Percentiles rank a stretch among this genome's conserved stretches.
phyloP scores from a whole-genome alignment of 2,329 filamentous ascomycete species.

The Xylaria sp. region DNA sequence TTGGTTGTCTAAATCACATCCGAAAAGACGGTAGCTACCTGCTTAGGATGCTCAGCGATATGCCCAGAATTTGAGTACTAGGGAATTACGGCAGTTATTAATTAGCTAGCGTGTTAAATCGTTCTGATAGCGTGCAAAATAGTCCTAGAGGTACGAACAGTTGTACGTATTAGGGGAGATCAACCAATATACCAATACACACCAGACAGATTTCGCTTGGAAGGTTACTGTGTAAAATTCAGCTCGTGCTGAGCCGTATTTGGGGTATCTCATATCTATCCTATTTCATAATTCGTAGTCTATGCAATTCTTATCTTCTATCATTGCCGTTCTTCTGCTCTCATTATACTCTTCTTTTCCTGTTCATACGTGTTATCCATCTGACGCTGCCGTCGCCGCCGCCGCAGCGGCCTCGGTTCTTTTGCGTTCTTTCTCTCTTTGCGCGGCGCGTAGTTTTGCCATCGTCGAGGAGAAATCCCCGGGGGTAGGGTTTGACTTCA shows the following conservation, averaged over 20 bases:
- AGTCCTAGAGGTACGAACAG: neutral
- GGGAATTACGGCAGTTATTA: neutral
- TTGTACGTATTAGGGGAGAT: neutral
- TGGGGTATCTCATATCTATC: constrained; percentile 34
- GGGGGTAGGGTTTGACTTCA: constrained; percentile 47
- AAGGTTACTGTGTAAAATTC: neutral
- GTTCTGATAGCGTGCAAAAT: neutral
- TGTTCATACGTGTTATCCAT: neutral
- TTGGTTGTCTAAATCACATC: neutral
- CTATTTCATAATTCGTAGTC: neutral
- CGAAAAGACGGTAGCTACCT: neutral
- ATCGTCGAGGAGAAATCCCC: constrained; percentile 56
- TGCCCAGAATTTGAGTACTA: neutral
- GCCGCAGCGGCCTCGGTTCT: constrained; percentile 55
- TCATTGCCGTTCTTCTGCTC: neutral
- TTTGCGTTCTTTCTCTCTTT: constrained; percentile 65
- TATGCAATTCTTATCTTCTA: neutral
- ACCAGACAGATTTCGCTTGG: neutral
- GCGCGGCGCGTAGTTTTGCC: constrained; percentile 67
- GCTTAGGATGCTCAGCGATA: neutral
- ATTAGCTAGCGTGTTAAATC: neutral
- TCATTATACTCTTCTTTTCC: neutral
- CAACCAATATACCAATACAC: neutral
- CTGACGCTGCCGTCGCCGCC: constrained; percentile 14
- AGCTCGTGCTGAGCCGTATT: neutral